Evolutionary conservation across 306 rosid genomes (phyloP).

Genomic region (peach (Prunus persica)): Prunus_persica_NCBIv2 NC_034012.1:24358501-24359000

Average conservation of each 20-base stretch:
- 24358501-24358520: too few species aligned
- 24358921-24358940: not conserved
- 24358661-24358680: conserved; percentile 95
- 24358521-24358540: too few species aligned
- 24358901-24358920: not conserved
- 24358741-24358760: not conserved
- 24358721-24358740: not conserved
- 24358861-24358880: not conserved
- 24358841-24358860: not conserved
- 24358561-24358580: not conserved
- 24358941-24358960: not conserved
- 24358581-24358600: not conserved
- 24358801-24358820: not conserved
- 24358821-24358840: too few species aligned
- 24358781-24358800: not conserved
- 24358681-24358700: conserved; percentile 98
- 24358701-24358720: conserved; percentile 30
- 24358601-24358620: not conserved
- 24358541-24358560: not conserved
- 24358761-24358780: not conserved
- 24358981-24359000: not conserved
- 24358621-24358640: conserved; percentile 19
- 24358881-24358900: not conserved
- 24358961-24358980: not conserved
- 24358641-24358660: conserved; percentile 96